These are phyloP conservation scores for Cucurbita moschata DNA, from an alignment of 306 rosid genomes.

Conservation along the genomic window DNA sequence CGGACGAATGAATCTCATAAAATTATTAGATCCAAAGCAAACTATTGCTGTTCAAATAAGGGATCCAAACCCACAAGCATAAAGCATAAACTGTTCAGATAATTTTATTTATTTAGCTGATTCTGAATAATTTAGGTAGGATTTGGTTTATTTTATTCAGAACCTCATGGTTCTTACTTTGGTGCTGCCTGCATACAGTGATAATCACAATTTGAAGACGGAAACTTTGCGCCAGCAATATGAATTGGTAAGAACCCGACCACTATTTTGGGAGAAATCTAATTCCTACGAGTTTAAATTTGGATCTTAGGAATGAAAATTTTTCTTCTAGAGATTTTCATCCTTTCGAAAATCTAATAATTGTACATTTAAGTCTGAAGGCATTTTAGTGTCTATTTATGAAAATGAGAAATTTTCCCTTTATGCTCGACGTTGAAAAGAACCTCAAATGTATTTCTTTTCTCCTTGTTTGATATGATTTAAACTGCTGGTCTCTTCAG, in stretches of 20 bases:
- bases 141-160: background rate
- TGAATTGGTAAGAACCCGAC: conserved; percentile 46
- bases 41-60: background rate
- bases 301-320: background rate
- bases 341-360: no score
- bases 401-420: background rate
- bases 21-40: background rate
- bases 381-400: background rate
- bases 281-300: background rate
- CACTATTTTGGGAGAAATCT: background rate
- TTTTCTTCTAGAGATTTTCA: background rate
- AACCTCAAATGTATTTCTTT: background rate
- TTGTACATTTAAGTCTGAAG: background rate
- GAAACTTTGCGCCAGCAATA: conserved; percentile 81
- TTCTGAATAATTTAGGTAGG: background rate
- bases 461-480: background rate
- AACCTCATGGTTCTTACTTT: conserved; percentile 2
- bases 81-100: background rate
- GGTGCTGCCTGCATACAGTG: conserved; percentile 45
- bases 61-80: background rate
- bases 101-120: background rate
- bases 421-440: background rate
- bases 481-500: conserved; percentile 25
- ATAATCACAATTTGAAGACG: conserved; percentile 53
- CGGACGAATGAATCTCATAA: background rate